Conservation (phyloP, 2,329 filamentous ascomycete species). For the Byssoonygena ceratinophila region DNA sequence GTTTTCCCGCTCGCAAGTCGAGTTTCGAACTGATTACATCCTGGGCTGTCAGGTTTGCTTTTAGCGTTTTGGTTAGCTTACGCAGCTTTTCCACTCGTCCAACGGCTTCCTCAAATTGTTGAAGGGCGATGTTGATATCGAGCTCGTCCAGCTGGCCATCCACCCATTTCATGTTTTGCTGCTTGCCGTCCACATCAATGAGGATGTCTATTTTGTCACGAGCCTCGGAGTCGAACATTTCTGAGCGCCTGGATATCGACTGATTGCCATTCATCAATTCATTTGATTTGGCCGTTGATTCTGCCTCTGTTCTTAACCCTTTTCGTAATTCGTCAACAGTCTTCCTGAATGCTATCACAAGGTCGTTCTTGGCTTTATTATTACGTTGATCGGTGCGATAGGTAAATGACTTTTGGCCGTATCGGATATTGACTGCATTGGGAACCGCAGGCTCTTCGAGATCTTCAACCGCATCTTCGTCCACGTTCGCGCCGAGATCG, state of each 20-base stretch:
- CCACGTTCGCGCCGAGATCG: constrained; percentile 56
- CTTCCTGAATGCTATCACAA: constrained; percentile 85
- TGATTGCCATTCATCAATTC: constrained; percentile 74
- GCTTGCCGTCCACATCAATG: constrained; percentile 91
- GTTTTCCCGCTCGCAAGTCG: constrained; percentile 66
- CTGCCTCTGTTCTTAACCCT: constrained; percentile 71
- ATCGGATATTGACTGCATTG: constrained; percentile 83
- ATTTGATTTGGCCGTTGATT: constrained; percentile 70
- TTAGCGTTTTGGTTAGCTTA: constrained; percentile 64
- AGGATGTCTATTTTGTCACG: constrained; percentile 65
- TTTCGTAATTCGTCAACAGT: constrained; percentile 86
- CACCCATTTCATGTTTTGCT: constrained; percentile 91
- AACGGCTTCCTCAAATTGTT: constrained; percentile 78
- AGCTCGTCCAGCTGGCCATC: constrained; percentile 91
- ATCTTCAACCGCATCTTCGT: constrained; percentile 30
- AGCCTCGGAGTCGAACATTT: constrained; percentile 66
- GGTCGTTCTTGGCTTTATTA: constrained; percentile 62
- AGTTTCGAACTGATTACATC: constrained; percentile 89
- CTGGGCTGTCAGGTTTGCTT: constrained; percentile 76
- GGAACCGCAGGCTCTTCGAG: constrained; percentile 52
- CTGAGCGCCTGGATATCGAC: constrained; percentile 60
- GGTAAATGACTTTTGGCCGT: constrained; percentile 84
- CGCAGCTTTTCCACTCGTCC: constrained; percentile 75
- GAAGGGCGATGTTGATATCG: constrained; percentile 88
- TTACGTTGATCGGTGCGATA: constrained; percentile 81